Evolutionary conservation across 2,329 filamentous ascomycete genomes (phyloP), one percentile per base, ranked within the genome.

Genomic region (Xylariaceae sp.): DNA sequence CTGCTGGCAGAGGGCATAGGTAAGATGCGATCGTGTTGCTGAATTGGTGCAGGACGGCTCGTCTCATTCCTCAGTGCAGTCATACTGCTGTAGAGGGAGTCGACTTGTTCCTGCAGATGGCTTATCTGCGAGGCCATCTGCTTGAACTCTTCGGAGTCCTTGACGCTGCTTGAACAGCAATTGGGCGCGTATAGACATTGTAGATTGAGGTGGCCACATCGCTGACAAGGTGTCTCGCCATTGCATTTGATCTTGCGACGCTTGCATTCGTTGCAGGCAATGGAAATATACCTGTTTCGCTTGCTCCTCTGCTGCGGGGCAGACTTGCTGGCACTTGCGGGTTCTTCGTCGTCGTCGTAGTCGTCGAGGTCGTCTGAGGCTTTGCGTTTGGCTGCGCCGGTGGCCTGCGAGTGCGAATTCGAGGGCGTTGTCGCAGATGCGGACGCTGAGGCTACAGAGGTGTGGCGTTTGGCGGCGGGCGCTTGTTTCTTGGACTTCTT

Each of bases 71-170:
- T 85, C 39, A 95, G 75, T 42, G 80, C 74, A 62, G 78, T 87
- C 62, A 96, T 74, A 59, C 80, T 87, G 51, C 81, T 81, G 63
- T 86, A 89, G 31, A 97, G 78, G 55, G 79, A 79, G 52, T 89
- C 85, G 62, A 96, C 87, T 70, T 96, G 90, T 47, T 92, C 85
- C 67, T 96, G 90, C 19, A 96, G 77, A 9, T 80, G 78, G 11
- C 75, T 73, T 51, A 96, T 82, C 58, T 94, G 87, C 32, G 78
- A 75, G 47, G 83, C 81, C 83, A 96, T 90, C 35, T 84, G 80
- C 63, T 84, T 88, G 75, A 90, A 96, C 66, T 96, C 91, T 10
- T 95, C 89, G 42, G 90, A 90, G 62, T 96, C 91, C 68, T 92
- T 94, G 77, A 96, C 90, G 68, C 82, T 90, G 73, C 82, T 91